Percentiles rank a stretch among this genome's conserved stretches.
phyloP scores from a whole-genome alignment of 805 yeast genomes.

The Zygosaccharomyces rouxii region DNA sequence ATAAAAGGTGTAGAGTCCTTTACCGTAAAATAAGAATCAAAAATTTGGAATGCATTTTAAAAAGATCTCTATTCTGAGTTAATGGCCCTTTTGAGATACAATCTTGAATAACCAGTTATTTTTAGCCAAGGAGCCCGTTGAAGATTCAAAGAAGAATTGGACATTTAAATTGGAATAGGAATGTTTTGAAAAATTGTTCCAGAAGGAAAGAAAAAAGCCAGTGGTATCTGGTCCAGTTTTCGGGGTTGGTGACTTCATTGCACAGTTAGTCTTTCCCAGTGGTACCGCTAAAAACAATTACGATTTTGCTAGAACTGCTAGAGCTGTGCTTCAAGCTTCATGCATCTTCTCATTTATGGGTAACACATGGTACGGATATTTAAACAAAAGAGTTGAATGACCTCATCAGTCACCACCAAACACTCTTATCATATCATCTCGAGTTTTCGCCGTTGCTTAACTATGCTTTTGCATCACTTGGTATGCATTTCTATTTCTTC shows the following conservation, averaged over 20 bases:
- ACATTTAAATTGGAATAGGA: constrained; percentile 19
- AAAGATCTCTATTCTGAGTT: too few species aligned
- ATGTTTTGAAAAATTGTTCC: constrained; percentile 41
- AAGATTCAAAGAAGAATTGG: constrained; percentile 12
- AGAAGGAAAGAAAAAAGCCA: constrained; percentile 52
- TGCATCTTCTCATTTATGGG: constrained; percentile 73
- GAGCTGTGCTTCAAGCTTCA: constrained; percentile 69
- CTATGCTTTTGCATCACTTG: constrained; percentile 67
- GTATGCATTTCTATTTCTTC: constrained; percentile 66
- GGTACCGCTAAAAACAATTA: constrained; percentile 27
- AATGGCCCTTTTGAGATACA: too few species aligned
- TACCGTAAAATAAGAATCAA: background rate
- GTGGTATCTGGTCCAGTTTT: constrained; percentile 56
- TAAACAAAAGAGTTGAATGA: too few species aligned
- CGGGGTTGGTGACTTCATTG: constrained; percentile 71
- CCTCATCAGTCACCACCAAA: too few species aligned
- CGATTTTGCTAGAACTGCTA: constrained; percentile 51
- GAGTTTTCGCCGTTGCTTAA: constrained; percentile 66
- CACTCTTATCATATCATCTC: too few species aligned
- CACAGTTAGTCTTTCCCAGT: constrained; percentile 53
- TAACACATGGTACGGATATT: constrained; percentile 59
- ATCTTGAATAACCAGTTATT: background rate
- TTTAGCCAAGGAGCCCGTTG: background rate
- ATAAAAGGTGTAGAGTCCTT: background rate
- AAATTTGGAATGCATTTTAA: background rate